Conservation (phyloP, 176 grass and related monocot genomes). For the Tillandsia leiboldiana region DNA sequence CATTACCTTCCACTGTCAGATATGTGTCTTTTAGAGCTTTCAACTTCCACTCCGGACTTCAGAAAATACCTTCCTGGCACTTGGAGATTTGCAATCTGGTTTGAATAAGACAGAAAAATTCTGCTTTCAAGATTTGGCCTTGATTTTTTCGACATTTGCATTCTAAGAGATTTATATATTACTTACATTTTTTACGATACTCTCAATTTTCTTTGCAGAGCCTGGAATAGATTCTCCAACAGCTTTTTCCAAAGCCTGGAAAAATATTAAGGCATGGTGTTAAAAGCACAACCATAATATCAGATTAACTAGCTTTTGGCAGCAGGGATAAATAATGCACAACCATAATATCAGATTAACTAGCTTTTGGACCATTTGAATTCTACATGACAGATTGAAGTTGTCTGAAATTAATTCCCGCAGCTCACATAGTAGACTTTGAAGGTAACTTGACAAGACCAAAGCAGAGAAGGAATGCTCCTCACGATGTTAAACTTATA, state of each 20-base stretch:
- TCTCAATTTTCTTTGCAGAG: conserved; percentile 67
- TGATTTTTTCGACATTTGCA: background rate
- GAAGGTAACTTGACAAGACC: too few species aligned
- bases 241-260: conserved; percentile 90
- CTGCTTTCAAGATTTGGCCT: conserved; percentile 5
- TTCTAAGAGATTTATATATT: conserved; percentile 4
- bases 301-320: background rate
- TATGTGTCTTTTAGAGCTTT: conserved; percentile 45
- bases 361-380: background rate
- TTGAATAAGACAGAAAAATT: conserved; percentile 11
- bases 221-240: conserved; percentile 57
- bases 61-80: conserved; percentile 71
- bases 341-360: background rate
- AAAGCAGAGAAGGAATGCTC: too few species aligned
- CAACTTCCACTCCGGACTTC: conserved; percentile 54
- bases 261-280: conserved; percentile 1
- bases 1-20: conserved; percentile 48
- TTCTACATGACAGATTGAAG: too few species aligned
- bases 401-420: too few species aligned
- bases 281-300: conserved; percentile 20
- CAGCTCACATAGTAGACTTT: too few species aligned
- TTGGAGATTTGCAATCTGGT: conserved; percentile 83
- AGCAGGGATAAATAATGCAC: background rate
- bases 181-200: conserved; percentile 70
- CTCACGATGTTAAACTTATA: too few species aligned